Evolutionary conservation across 225 moss, liverwort and hornwort genomes (phyloP).

Genomic region (Lunularia cruciata): DNA sequence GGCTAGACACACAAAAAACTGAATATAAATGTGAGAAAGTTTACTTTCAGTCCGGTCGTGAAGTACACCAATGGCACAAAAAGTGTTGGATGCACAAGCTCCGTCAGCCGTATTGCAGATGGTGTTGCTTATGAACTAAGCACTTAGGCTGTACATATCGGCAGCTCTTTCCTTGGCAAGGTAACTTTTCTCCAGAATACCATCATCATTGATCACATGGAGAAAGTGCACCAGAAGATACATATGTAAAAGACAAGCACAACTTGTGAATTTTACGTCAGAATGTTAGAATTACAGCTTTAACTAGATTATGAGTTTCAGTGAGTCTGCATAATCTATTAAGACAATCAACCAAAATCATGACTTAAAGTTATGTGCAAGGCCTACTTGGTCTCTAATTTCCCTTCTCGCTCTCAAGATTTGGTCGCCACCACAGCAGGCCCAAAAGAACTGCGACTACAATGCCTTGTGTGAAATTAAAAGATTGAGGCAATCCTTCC

Average conservation of each 20-base stretch:
- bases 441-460: conserved; percentile 76
- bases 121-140: conserved; percentile 87
- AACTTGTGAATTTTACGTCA: too few relatives aligned
- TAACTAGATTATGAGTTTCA: too few relatives aligned
- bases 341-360: too few relatives aligned
- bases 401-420: conserved; percentile 65
- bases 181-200: conserved; percentile 69
- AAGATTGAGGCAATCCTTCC: conserved; percentile 66
- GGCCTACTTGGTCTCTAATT: conserved; percentile 74
- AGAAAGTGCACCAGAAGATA: conserved; percentile 92
- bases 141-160: conserved; percentile 88
- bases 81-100: conserved; percentile 80
- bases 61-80: conserved; percentile 71
- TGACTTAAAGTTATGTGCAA: too few relatives aligned
- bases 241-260: conserved; percentile 80
- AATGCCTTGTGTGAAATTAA: conserved; percentile 60
- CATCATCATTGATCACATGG: conserved; percentile 97
- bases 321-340: too few relatives aligned
- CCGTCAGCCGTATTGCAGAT: conserved; percentile 64
- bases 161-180: conserved; percentile 86
- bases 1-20: conserved; percentile 76
- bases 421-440: conserved; percentile 81
- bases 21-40: conserved; percentile 53
- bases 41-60: conserved; percentile 65
- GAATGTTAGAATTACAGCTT: not conserved